These are phyloP conservation scores for Nicotiana attenuata DNA, from an alignment of 257 asterid genomes.

Conservation along the genomic window DNA sequence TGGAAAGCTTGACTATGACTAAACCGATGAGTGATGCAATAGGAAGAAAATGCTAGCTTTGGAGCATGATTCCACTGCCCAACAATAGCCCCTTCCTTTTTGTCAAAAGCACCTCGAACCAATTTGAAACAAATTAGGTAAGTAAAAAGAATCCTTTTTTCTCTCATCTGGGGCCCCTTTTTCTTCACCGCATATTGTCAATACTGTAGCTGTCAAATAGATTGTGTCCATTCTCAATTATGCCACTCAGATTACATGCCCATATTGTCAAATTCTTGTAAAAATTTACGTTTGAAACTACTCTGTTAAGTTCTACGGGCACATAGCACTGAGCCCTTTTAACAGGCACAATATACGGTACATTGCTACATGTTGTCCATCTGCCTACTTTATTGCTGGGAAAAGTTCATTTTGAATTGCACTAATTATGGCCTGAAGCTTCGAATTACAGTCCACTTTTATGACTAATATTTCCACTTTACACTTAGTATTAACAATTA, in stretches of 20 bases:
- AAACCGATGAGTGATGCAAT: not conserved
- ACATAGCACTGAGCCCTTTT: not conserved
- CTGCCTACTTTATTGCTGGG: not conserved
- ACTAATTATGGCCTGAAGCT: not conserved
- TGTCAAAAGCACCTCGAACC: slow-evolving; percentile 47
- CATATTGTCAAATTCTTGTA: not conserved
- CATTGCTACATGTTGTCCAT: not conserved
- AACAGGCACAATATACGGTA: not conserved
- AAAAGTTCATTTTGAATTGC: not conserved
- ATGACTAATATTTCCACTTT: not conserved
- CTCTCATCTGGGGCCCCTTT: slow-evolving; percentile 29
- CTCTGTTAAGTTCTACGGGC: not conserved
- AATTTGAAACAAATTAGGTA: slow-evolving; percentile 33
- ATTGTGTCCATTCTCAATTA: slow-evolving; percentile 1
- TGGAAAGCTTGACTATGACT: slow-evolving; percentile 30
- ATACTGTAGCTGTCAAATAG: slow-evolving; percentile 30
- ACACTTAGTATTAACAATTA: not conserved
- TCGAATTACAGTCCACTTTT: not conserved
- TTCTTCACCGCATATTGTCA: slow-evolving; percentile 32
- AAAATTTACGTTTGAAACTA: no score
- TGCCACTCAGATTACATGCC: not conserved
- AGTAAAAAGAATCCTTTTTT: slow-evolving; percentile 50
- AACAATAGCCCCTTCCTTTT: slow-evolving; percentile 30
- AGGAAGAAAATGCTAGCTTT: slow-evolving; percentile 25
- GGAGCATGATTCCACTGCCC: slow-evolving; percentile 38